These are phyloP conservation scores for Abelmoschus esculentus DNA, from an alignment of 345 rosid genomes.

Conservation along the genomic window DNA sequence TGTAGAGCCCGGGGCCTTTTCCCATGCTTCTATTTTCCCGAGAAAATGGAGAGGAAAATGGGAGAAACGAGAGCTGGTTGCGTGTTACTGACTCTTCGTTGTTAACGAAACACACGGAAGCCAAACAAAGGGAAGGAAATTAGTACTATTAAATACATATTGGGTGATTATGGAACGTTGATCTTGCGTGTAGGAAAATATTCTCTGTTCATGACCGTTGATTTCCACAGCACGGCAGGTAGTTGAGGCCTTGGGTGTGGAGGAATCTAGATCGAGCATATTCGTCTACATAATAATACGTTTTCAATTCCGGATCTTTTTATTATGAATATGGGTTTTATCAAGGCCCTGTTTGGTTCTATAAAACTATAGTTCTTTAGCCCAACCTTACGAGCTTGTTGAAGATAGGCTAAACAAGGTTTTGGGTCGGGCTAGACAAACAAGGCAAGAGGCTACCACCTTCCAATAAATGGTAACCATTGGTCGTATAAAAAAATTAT, in stretches of 20 bases:
- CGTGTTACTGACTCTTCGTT: not conserved
- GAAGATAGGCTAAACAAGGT: no score
- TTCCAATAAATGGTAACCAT: no score
- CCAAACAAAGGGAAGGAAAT: not conserved
- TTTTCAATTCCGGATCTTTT: not conserved
- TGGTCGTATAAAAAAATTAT: no score
- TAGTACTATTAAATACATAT: not conserved
- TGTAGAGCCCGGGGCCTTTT: slow-evolving; percentile 91
- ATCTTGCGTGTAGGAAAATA: not conserved
- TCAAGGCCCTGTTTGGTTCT: not conserved
- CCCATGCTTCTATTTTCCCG: slow-evolving; percentile 35
- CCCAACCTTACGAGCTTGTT: no score
- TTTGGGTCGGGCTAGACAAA: no score
- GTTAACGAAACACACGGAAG: slow-evolving; percentile 3
- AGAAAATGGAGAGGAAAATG: not conserved
- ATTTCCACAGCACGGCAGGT: not conserved
- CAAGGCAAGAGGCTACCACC: no score
- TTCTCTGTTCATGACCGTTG: not conserved
- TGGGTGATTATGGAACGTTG: not conserved
- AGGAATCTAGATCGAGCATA: not conserved
- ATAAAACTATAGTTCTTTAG: no score
- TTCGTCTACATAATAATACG: not conserved
- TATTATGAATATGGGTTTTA: no score
- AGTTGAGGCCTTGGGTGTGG: not conserved
- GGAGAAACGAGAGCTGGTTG: slow-evolving; percentile 5